Evolutionary conservation across 495 filamentous ascomycete species (phyloP).

Genomic region (Talaromyces borbonicus): DNA sequence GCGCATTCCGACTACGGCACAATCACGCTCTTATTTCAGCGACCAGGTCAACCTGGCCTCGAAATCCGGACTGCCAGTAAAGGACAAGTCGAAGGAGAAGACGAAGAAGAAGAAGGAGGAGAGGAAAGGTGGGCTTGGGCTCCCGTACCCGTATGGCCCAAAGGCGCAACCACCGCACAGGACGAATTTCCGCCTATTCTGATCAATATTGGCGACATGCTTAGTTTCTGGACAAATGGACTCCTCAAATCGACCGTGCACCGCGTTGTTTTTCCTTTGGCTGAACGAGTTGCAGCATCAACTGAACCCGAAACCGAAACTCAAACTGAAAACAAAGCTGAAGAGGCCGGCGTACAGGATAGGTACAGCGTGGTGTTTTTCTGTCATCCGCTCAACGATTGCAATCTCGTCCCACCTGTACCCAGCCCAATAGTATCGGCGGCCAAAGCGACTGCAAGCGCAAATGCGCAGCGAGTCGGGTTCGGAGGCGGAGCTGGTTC

Average conservation of each 20-base stretch:
- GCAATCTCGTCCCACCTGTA: conserved; percentile 55
- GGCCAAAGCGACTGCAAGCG: conserved; percentile 23
- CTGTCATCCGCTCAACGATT: conserved; percentile 71
- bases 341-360: too few species aligned
- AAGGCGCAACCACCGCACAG: background rate
- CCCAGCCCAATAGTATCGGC: conserved; percentile 53
- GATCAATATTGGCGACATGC: conserved; percentile 85
- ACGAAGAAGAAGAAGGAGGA: too few species aligned
- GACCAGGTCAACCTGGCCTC: conserved; percentile 71
- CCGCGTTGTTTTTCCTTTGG: conserved; percentile 67
- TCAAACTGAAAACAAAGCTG: too few species aligned
- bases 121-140: conserved; percentile 39
- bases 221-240: conserved; percentile 86
- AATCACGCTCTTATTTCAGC: conserved; percentile 67
- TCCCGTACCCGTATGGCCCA: conserved; percentile 34
- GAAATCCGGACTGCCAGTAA: conserved; percentile 73
- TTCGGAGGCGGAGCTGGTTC: conserved; percentile 32
- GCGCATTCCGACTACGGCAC: conserved; percentile 61
- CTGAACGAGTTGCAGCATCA: conserved; percentile 15
- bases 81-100: too few species aligned
- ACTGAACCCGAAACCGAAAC: conserved; percentile 26
- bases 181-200: conserved; percentile 59
- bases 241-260: conserved; percentile 80
- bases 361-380: conserved; percentile 88
- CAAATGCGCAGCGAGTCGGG: conserved; percentile 22